A percentile compares a stretch with the other conserved stretches of the same genome.
phyloP scores from a whole-genome alignment of 176 grass and related monocot genomes.

The Oryza glumipatula region DNA sequence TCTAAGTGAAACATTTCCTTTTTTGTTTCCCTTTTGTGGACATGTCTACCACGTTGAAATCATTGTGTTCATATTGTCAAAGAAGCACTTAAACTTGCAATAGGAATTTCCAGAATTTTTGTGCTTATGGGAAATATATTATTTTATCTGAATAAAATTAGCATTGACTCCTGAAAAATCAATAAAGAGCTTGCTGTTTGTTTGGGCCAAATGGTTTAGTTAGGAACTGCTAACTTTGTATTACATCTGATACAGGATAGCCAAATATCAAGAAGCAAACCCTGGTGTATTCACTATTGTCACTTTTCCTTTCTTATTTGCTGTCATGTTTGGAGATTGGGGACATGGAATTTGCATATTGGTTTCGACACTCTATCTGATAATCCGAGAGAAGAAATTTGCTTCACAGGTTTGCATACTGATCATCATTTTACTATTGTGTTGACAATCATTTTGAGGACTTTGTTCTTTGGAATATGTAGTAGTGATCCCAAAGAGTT shows the following conservation, averaged over 20 bases:
- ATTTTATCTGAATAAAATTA: constrained; percentile 1
- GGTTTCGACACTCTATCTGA: constrained; percentile 64
- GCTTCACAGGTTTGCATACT: constrained; percentile 75
- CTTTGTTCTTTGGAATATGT: background rate
- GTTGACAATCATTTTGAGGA: background rate
- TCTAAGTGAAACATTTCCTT: constrained; percentile 10
- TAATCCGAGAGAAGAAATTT: constrained; percentile 84
- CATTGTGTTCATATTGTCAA: background rate
- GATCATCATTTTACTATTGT: background rate
- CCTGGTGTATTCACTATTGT: constrained; percentile 90
- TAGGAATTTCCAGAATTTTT: background rate
- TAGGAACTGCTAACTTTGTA: constrained; percentile 36
- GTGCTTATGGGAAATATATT: constrained; percentile 15
- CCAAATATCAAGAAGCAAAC: constrained; percentile 95
- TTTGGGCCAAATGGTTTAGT: constrained; percentile 3
- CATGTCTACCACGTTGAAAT: background rate
- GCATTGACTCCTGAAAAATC: constrained; percentile 15
- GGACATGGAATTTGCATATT: constrained; percentile 92
- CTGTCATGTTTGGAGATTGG: constrained; percentile 99
- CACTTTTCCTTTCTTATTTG: constrained; percentile 97
- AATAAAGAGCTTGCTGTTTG: constrained; percentile 12
- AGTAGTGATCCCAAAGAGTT: background rate
- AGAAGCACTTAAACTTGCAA: constrained; percentile 8
- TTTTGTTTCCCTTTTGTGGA: background rate
- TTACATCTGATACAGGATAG: constrained; percentile 60